Percentiles rank a stretch among this genome's conserved stretches.
Conservation (phyloP, 306 rosid species). For the Begonia fuchsioides region DNA sequence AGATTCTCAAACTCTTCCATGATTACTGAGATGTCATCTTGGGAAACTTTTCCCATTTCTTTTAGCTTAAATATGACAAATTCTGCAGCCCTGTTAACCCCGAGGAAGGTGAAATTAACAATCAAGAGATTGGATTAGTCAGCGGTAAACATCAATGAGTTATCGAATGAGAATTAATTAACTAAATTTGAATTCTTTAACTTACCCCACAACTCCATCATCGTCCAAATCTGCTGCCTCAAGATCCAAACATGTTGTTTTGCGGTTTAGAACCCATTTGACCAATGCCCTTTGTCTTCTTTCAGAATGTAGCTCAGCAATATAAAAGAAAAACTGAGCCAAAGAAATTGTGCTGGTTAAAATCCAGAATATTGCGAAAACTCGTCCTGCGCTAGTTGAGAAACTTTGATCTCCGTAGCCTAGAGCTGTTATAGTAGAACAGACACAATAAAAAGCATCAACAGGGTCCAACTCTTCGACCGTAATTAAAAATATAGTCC, state of each 20-base stretch:
- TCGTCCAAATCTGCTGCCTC: conserved; percentile 79
- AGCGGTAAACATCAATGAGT: too few relatives aligned
- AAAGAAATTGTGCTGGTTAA: conserved; percentile 52
- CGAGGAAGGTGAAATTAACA: too few relatives aligned
- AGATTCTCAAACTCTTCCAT: conserved; percentile 73
- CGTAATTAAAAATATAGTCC: conserved; percentile 18
- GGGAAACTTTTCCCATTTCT: conserved; percentile 78
- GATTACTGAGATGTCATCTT: conserved; percentile 59
- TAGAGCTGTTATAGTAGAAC: conserved; percentile 34
- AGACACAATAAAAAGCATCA: conserved; percentile 45
- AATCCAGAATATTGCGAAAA: conserved; percentile 76
- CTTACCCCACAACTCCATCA: conserved; percentile 64
- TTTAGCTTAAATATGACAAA: conserved; percentile 62
- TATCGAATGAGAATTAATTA: background rate
- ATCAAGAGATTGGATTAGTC: too few relatives aligned
- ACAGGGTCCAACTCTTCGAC: conserved; percentile 26
- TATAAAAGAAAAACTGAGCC: conserved; percentile 73
- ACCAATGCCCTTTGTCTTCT: conserved; percentile 40
- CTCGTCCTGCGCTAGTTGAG: conserved; percentile 57
- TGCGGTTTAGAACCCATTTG: conserved; percentile 47
- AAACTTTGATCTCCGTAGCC: conserved; percentile 77
- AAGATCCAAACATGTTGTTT: conserved; percentile 39
- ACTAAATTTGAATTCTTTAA: background rate
- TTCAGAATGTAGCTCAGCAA: conserved; percentile 63
- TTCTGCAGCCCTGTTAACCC: conserved; percentile 46